Base-by-base conservation (phyloP, 768 basidiomycete species). In the Podaxis sp. region DNA sequence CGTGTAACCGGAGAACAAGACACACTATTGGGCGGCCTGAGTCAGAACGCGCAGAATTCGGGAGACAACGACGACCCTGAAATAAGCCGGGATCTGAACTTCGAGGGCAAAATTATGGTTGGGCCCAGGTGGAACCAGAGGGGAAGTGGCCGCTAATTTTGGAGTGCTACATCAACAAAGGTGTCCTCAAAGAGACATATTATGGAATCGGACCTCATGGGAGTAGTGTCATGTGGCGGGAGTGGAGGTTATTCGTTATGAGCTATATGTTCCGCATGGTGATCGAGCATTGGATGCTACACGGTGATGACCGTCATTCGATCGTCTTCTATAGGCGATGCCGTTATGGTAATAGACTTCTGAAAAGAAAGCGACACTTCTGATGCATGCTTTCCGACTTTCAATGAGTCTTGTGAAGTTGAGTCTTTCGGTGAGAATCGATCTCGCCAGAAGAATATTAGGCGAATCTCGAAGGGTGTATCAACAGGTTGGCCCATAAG, bases 151-250 rank as follows among this genome's bases (percentile, higher is more conserved):
- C 12, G 4, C 50, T 22, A 51, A 24, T 24, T 59, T 59, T 38
- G 37, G 54, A 22, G 54, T 22, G 54, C 38, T 40, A 29, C 36
- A 27, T 59, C 58, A 50, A 36, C 61, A 37, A 24, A 61, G 54
- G 43, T 13, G 36, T 50, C 46, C 22, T 55, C 40, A 61, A 43
- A 29, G 24, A 54, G 61, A 55, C 54, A 60, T 41, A 43, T 60
- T 60, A 60, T 46, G 51, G 40, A 54, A 43, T 62, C 38, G 22
- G 36, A 62, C 61, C 54, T 25, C 55, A 56, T 62, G 61, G 53
- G 27, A 40, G 22, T 12, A 33, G 15, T 40, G 47, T 56, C 61
- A 62, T 55, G 54, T 62, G 61, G 54, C 43, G 15, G 1, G 46
- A 49, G 25, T 27, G 50, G 9, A 19, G 9, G 51, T 41, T 60